Evolutionary conservation across 2,329 filamentous ascomycete species (phyloP), one percentile per base, ranked within the genome.

Genomic region (Alternaria panax): DNA sequence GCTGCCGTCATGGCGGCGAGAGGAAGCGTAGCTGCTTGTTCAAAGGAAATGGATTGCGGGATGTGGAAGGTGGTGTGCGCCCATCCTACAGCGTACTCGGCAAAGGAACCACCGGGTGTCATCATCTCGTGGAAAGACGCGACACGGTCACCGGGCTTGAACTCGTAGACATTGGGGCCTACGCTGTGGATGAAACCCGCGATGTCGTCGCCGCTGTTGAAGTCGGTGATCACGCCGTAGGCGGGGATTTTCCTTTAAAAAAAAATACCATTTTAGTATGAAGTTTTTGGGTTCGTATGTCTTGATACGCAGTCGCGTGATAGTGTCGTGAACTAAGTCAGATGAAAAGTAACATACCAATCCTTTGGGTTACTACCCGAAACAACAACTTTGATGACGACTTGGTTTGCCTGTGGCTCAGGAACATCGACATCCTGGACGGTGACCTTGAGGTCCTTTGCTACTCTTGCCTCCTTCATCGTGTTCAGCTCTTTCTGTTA

Each of bases 11-110:
- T 72, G 18, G 80, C 77, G 2, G 82, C 81, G 5, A 83, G 75
- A 0, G 82, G 82, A 1, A 83, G 60, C 0, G 81, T 80, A 2
- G 81, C 78, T 3, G 80, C 82, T 50, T 82, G 79, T 71, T 88
- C 84, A 52, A 85, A 87, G 20, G 78, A 80, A 3, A 80, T 79
- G 18, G 79, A 73, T 30, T 77, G 61, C 0, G 86, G 84, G 18
- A 87, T 76, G 64, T 83, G 83, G 68, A 88, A 87, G 0, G 86
- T 87, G 0, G 86, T 86, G 65, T 85, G 80, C 32, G 82, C 80
- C 75, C 80, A 83, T 0, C 83, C 82, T 11, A 89, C 75, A 3
- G 86, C 84, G 64, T 89, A 90, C 68, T 89, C 87, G 4, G 87
- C 88, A 60, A 84, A 90, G 7, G 80, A 82, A 2, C 88, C 88